Conservation (phyloP, 1,284 basidiomycete genomes). For the Cutaneotrichosporon mucoides region DNA sequence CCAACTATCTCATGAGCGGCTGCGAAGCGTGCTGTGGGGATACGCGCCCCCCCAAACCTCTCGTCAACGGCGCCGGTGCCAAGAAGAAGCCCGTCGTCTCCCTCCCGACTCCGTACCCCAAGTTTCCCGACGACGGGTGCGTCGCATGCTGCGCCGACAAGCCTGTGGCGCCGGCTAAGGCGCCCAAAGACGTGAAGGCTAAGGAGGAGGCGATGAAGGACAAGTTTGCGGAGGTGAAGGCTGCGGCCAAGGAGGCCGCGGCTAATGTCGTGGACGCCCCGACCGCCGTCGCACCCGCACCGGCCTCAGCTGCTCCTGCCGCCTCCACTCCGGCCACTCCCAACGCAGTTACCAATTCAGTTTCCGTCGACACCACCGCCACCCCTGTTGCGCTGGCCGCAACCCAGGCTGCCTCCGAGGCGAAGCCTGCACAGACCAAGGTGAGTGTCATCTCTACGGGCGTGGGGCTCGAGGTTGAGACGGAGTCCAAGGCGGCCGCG, state of each 20-base stretch:
- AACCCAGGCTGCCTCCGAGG: neutral
- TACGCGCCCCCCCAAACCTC: neutral
- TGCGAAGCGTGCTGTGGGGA: slow-evolving; percentile 3
- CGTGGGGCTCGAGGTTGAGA: neutral
- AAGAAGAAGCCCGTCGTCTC: neutral
- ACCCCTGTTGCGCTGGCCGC: neutral
- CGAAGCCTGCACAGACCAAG: neutral
- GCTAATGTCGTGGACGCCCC: too few species aligned
- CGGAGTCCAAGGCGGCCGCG: neutral
- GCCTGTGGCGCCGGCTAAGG: neutral
- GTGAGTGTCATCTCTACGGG: neutral
- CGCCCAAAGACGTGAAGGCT: too few species aligned
- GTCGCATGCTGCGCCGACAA: neutral
- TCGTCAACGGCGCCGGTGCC: neutral
- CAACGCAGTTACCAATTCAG: neutral
- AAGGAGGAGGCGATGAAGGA: too few species aligned
- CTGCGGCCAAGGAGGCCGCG: too few species aligned
- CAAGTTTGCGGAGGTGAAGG: too few species aligned
- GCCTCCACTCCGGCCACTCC: too few species aligned
- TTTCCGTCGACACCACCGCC: neutral
- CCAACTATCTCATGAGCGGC: slow-evolving; percentile 1
- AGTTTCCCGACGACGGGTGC: neutral
- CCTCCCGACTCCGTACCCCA: neutral
- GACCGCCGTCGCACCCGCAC: too few species aligned
- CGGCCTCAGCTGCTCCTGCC: too few species aligned